Conservation (phyloP, 306 rosid species). For the Benincasa hispida region DNA sequence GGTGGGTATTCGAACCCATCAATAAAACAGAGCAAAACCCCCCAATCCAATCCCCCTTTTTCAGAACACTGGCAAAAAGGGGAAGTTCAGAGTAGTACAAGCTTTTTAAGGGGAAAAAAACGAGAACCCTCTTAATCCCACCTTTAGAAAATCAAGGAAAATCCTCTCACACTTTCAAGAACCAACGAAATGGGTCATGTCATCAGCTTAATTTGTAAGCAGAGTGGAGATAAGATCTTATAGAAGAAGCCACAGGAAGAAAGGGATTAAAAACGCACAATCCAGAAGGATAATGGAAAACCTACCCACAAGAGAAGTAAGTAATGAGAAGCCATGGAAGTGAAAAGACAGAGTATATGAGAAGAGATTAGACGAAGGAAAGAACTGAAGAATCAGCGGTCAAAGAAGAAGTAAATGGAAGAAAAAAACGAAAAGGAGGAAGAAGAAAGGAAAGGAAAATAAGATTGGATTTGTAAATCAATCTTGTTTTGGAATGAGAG, state of each 20-base stretch:
- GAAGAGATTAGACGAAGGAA: background rate
- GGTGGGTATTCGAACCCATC: conserved; percentile 54
- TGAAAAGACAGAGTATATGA: background rate
- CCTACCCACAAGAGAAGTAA: background rate
- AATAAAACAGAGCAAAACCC: background rate
- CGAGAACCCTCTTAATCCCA: background rate
- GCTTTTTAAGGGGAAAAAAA: background rate
- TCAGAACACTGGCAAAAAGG: background rate
- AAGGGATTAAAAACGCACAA: background rate
- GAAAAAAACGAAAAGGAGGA: background rate
- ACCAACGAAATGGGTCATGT: conserved; percentile 9
- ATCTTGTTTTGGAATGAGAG: background rate
- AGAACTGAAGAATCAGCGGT: background rate
- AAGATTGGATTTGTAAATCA: background rate
- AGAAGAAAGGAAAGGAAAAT: background rate
- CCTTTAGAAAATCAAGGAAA: conserved; percentile 23
- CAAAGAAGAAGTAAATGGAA: background rate
- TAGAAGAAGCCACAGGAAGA: conserved; percentile 36
- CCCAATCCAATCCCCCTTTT: background rate
- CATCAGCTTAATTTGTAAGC: conserved; percentile 53
- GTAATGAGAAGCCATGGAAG: background rate
- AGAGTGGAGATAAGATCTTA: conserved; percentile 75
- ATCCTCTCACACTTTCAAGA: conserved; percentile 16
- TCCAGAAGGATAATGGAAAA: background rate
- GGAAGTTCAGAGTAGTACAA: background rate